Evolutionary conservation across 2,329 filamentous ascomycete species (phyloP), one percentile per base, ranked within the genome.

Genomic region (Pestalotiopsis sp.): DNA sequence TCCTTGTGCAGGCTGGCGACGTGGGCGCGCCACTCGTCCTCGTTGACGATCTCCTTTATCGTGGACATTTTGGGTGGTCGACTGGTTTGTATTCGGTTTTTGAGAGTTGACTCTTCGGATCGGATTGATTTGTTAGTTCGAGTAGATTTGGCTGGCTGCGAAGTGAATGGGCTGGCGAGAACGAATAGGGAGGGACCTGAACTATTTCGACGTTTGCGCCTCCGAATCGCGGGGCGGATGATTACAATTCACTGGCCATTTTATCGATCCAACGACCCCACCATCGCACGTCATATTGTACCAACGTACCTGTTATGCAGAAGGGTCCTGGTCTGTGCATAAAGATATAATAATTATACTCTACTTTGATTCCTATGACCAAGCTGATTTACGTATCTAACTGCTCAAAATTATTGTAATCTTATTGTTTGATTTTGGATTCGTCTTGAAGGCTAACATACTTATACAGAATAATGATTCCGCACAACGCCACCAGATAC

Each of bases 11-110:
- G 85, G 56, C 88, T 85, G 70, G 85, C 84, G 70, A 93, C 83
- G 76, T 92, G 86, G 72, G 88, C 82, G 72, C 90, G 84, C 89
- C 96, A 98, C 74, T 90, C 89, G 73, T 86, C 82, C 75, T 94
- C 89, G 74, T 87, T 89, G 73, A 89, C 87, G 81, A 98, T 91
- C 76, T 97, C 92, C 71, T 86, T 88, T 76, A 98, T 88, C 68
- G 88, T 89, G 72, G 92, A 93, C 92, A 94, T 94, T 17, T 55
- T 67, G 64, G 63, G 20, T 22, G 22, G 20, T 26, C 4, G 35
- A 30, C n/a, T 61, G 13, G 2, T 59, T 14, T 59, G 20, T 22
- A 14, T 22, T 13, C 24, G 22, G 30, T 9, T 9, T 35, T 9
- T 7, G 30, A 9, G 30, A 7, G 2, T 35, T 35, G 30, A 7